Conservation (phyloP, 331 rosid species). For the Malus hybrid region DNA sequence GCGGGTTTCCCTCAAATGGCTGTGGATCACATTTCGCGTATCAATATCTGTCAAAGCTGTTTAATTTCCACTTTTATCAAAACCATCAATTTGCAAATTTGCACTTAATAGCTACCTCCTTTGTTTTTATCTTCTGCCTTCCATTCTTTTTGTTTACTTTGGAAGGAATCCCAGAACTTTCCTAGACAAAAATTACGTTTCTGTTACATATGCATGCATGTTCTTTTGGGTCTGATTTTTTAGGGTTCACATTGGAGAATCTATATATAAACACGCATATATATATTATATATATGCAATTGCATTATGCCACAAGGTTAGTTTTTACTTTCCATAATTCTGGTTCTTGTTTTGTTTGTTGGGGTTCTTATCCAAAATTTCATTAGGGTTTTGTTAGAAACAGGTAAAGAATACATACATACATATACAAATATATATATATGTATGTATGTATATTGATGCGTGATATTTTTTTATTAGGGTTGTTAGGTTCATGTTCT, state of each 20-base stretch:
- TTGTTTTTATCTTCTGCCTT: neutral
- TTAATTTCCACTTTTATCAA: slow-evolving; percentile 1
- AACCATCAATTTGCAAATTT: neutral
- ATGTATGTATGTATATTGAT: neutral
- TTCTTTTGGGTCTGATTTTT: neutral
- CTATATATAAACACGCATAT: too few relatives aligned
- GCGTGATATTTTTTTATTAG: neutral
- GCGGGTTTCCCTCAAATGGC: slow-evolving; percentile 14
- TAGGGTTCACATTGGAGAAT: too few relatives aligned
- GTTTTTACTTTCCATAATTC: neutral
- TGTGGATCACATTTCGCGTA: slow-evolving; percentile 6
- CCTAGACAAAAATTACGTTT: neutral
- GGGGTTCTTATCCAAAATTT: neutral
- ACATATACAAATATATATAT: neutral
- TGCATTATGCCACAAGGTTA: neutral
- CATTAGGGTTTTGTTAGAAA: neutral
- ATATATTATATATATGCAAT: neutral
- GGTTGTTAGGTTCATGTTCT: neutral
- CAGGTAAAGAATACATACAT: neutral
- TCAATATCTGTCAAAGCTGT: too few relatives aligned
- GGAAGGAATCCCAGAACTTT: neutral
- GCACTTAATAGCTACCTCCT: neutral
- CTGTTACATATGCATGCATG: neutral
- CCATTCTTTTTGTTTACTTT: neutral
- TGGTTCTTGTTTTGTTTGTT: neutral